Conservation (phyloP, 139 green algal species). For the Marvania coccoides region DNA sequence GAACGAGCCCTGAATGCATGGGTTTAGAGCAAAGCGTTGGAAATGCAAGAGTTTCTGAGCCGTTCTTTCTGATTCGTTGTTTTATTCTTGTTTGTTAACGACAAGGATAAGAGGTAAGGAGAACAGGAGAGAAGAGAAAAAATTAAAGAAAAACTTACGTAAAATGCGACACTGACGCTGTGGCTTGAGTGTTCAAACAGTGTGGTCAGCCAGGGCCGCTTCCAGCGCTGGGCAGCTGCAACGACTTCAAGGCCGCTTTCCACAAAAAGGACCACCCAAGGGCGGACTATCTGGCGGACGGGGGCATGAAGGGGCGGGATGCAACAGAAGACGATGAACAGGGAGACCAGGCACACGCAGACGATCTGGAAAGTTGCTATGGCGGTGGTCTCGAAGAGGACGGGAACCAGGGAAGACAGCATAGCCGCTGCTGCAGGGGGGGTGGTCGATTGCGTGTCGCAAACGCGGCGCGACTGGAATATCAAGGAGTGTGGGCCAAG, state of each 20-base stretch:
- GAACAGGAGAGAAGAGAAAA: background rate
- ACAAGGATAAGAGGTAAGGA: background rate
- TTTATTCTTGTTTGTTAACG: background rate
- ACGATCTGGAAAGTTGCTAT: conserved; percentile 12
- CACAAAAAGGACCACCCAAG: conserved; percentile 26
- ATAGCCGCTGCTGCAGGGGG: no score
- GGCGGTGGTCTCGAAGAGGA: background rate
- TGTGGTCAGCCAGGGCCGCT: conserved; percentile 15
- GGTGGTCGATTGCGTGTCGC: no score
- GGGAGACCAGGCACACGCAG: conserved; percentile 7
- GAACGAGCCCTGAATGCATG: conserved; percentile 7
- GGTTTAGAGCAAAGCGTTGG: background rate
- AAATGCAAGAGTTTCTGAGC: no score
- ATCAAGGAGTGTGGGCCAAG: no score
- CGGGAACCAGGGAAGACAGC: no score
- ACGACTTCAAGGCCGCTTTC: conserved; percentile 22
- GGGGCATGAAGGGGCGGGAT: conserved; percentile 27
- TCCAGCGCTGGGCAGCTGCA: conserved; percentile 6
- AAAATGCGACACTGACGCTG: conserved; percentile 32
- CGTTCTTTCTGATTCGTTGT: background rate
- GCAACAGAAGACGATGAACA: conserved; percentile 29
- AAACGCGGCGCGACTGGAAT: no score
- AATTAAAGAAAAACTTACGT: conserved; percentile 20
- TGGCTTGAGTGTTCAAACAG: conserved; percentile 24
- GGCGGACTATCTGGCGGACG: conserved; percentile 8